Base-by-base conservation (phyloP, 495 filamentous ascomycete species). In the Lasiosphaeria miniovina region DNA sequence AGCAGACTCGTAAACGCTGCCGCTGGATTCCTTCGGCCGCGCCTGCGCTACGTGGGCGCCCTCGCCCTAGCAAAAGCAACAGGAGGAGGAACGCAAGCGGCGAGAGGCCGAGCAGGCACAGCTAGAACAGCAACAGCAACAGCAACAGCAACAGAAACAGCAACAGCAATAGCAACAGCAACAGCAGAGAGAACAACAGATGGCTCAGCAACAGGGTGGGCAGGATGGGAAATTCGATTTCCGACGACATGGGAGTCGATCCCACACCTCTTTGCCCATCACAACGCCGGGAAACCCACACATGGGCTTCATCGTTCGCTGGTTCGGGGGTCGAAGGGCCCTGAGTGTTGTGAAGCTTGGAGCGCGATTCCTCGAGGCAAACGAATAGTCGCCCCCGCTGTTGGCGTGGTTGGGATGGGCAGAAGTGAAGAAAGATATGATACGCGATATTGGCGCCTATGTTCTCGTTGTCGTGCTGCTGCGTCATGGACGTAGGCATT, bases 1-100 rank as follows among this genome's bases (percentile, higher is more conserved):
- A n/a, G n/a, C n/a, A n/a, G n/a, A n/a, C n/a, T n/a, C n/a, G n/a
- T n/a, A n/a, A n/a, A n/a, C n/a, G n/a, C n/a, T n/a, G n/a, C n/a
- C n/a, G n/a, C n/a, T n/a, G n/a, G n/a, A n/a, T n/a, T n/a, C n/a
- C n/a, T n/a, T n/a, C n/a, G n/a, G n/a, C n/a, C n/a, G n/a, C n/a
- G n/a, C n/a, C n/a, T n/a, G n/a, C n/a, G n/a, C n/a, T n/a, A n/a
- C n/a, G n/a, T n/a, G n/a, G n/a, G n/a, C n/a, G n/a, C n/a, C n/a
- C n/a, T 82, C 85, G 43, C 82, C 83, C 49, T 80, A 86, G 63
- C 83, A 83, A 60, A 84, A 86, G 74, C 77, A 84, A 55, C 77
- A 79, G 36, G 79, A 85, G 57, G 79, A 86, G 68, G 82, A 89
- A 64, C 80, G 85, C 10, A 86, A 87, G 62, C 77, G 82, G 40